These are phyloP conservation scores for Phytophthora lateralis DNA, from an alignment of 352 stramenopile species.

Conservation along the genomic window DNA sequence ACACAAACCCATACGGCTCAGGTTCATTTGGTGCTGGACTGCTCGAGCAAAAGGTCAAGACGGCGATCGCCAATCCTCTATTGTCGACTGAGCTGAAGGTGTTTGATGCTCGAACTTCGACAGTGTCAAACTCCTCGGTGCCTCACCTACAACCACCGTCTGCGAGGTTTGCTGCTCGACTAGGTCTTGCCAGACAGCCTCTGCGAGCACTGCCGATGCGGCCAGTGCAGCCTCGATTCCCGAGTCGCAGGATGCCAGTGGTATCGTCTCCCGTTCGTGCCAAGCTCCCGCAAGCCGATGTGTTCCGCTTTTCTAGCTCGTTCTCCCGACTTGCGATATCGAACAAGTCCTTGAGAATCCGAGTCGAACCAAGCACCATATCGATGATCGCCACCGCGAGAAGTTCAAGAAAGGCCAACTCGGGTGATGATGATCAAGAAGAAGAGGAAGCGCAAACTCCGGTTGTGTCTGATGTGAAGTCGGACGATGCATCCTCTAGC, in stretches of 20 bases:
- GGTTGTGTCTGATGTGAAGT: not conserved
- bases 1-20: slow-evolving; percentile 65
- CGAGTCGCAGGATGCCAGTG: not conserved
- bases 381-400: not conserved
- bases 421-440: not conserved
- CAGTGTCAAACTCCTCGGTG: not conserved
- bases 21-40: slow-evolving; percentile 59
- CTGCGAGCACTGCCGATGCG: slow-evolving; percentile 16
- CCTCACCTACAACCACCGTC: slow-evolving; percentile 20
- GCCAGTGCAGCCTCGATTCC: slow-evolving; percentile 9
- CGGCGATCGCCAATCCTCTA: slow-evolving; percentile 33
- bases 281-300: slow-evolving; percentile 8
- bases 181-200: slow-evolving; percentile 26
- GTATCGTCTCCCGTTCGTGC: not conserved
- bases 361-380: slow-evolving; percentile 7
- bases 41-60: slow-evolving; percentile 61
- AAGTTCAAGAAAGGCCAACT: not conserved
- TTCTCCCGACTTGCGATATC: slow-evolving; percentile 28
- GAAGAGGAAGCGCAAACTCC: not conserved
- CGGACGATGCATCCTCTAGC: not conserved
- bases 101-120: slow-evolving; percentile 7
- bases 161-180: slow-evolving; percentile 15
- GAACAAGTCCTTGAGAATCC: slow-evolving; percentile 10
- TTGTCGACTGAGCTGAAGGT: slow-evolving; percentile 11
- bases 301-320: slow-evolving; percentile 27